A percentile compares a stretch with the other conserved stretches of the same genome.
phyloP scores from a whole-genome alignment of 345 rosid genomes.

The Psidium guajava region DNA sequence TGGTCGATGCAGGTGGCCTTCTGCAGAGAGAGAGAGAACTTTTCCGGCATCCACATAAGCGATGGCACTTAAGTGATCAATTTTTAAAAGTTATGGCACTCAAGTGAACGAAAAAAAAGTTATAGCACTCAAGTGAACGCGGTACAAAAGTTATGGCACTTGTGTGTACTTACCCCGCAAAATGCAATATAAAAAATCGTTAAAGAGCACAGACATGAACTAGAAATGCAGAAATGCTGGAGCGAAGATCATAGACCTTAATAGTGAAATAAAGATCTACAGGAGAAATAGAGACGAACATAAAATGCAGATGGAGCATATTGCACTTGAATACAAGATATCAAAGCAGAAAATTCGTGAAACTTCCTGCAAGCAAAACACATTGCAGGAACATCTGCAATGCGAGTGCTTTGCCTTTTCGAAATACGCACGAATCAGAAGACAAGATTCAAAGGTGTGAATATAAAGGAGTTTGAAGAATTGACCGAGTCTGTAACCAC shows the following conservation, averaged over 20 bases:
- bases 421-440: conserved; percentile 34
- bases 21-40: too few relatives aligned
- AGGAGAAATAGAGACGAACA: conserved; percentile 75
- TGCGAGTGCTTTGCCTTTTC: conserved; percentile 48
- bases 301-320: conserved; percentile 90
- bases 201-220: conserved; percentile 45
- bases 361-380: conserved; percentile 66
- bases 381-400: conserved; percentile 72
- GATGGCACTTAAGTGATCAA: too few relatives aligned
- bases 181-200: conserved; percentile 75
- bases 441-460: conserved; percentile 29
- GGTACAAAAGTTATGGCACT: too few relatives aligned
- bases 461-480: conserved; percentile 21
- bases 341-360: conserved; percentile 77
- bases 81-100: too few relatives aligned
- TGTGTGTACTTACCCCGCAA: conserved; percentile 9
- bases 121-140: too few relatives aligned
- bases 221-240: conserved; percentile 36
- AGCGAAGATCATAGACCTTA: conserved; percentile 57
- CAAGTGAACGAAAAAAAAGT: too few relatives aligned
- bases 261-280: conserved; percentile 64
- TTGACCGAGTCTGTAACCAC: conserved; percentile 32
- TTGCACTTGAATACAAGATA: conserved; percentile 94
- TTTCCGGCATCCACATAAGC: too few relatives aligned
- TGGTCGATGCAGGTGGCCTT: too few relatives aligned